A percentile compares a stretch with the other conserved stretches of the same genome.
Conservation (phyloP, 2,329 filamentous ascomycete species). For the Sclerotinia glacialis region DNA sequence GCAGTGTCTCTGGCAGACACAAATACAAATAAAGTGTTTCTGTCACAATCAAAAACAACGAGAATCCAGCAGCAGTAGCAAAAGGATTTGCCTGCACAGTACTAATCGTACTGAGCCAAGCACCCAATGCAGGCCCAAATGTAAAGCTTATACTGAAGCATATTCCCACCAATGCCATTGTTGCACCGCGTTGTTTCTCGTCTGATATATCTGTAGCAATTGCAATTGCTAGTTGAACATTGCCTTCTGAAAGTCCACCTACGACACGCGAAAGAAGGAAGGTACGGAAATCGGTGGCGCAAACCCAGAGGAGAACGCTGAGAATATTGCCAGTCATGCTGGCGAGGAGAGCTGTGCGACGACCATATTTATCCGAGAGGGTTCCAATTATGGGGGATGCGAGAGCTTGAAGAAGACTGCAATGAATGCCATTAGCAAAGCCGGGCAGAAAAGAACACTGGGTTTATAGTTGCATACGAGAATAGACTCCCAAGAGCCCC, state of each 20-base stretch:
- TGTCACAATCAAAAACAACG: conserved; percentile 74
- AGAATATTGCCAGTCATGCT: conserved; percentile 93
- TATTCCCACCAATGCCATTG: conserved; percentile 93
- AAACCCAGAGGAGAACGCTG: conserved; percentile 91
- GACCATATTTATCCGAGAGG: conserved; percentile 84
- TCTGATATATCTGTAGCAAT: conserved; percentile 97
- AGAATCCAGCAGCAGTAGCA: conserved; percentile 86
- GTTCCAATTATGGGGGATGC: conserved; percentile 88
- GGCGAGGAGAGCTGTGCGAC: conserved; percentile 79
- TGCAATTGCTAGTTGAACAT: conserved; percentile 91
- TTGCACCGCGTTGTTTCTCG: conserved; percentile 76
- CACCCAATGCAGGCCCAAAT: conserved; percentile 88
- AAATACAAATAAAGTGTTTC: conserved; percentile 88
- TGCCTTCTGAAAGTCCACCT: conserved; percentile 91
- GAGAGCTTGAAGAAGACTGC: conserved; percentile 74
- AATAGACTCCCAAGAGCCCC: conserved; percentile 93
- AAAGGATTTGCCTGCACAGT: conserved; percentile 87
- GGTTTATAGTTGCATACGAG: conserved; percentile 47
- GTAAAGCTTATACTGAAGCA: conserved; percentile 98
- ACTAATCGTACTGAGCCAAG: conserved; percentile 74
- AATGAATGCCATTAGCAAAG: conserved; percentile 43
- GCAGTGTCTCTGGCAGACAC: conserved; percentile 81
- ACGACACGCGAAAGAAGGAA: conserved; percentile 92
- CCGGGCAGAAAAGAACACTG: background rate
- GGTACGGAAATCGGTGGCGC: conserved; percentile 89